Base-by-base conservation (phyloP, 306 rosid genomes). In the Abrus precatorius region DNA sequence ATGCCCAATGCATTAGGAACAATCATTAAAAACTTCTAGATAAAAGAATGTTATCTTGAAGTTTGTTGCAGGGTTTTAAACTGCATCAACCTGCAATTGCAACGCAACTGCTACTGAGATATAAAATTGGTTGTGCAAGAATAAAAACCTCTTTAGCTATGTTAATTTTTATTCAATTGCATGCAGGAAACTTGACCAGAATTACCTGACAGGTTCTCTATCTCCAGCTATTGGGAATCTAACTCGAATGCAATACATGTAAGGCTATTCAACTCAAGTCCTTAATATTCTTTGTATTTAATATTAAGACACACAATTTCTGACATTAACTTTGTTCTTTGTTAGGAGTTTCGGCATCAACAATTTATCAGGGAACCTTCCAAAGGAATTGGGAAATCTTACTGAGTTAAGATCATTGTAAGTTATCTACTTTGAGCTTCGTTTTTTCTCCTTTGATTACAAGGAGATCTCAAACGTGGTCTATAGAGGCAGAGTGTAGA, bases 141-240 rank as follows among this genome's bases (percentile, higher is more conserved):
- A 64, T n/a, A 1, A n/a, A 6, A 8, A 0, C 1, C 29, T 20
- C 6, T 57, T 57, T 6, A 36, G 12, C 29, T 55, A 27, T 54
- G 63, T 72, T 80, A 33, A 75, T 48, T 59, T 69, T 53, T 13
- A 12, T 65, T 38, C 6, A 60, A 47, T 72, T 86, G 40, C 83
- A 74, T 44, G 3, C 83, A 94, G 98, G 85, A 65, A 86, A 0
- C 69, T 92, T 83, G 78, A 5, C 38, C 98, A 74, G 69, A 94
- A 92, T 86, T 55, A 74, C 89, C 87, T 92, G 87, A 80, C 86
- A 0, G 98, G 97, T 38, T 65, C 89, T 64, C 81, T 92, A 4
- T 86, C 98, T 64, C 68, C 92, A 9, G 84, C 90, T 9, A 82
- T 94, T 72, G 95, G 90, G n/a, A 91, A 87, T 80, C 89, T 94